A percentile compares a stretch with the other conserved stretches of the same genome.
Evolutionary conservation across 2,329 filamentous ascomycete species (phyloP).

Genomic region (Alternaria ventricosa): DNA sequence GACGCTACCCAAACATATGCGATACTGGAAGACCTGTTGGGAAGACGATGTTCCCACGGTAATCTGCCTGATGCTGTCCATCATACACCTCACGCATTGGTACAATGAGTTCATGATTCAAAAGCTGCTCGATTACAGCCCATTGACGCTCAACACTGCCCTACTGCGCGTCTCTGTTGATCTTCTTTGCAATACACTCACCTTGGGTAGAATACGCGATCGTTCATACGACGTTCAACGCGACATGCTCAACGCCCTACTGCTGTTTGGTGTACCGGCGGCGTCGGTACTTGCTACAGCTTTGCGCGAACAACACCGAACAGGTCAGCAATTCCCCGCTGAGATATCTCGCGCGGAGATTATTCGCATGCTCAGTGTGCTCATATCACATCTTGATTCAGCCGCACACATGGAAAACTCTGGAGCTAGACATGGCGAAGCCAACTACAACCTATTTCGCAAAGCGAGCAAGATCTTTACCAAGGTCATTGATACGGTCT

Average conservation of each 20-base stretch:
- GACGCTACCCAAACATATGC: slow-evolving; percentile 34
- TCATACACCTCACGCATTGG: slow-evolving; percentile 41
- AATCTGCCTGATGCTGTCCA: slow-evolving; percentile 44
- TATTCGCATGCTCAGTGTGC: slow-evolving; percentile 49
- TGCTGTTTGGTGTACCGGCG: slow-evolving; percentile 39
- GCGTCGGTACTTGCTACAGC: slow-evolving; percentile 39
- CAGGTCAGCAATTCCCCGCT: slow-evolving; percentile 36
- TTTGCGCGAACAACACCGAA: slow-evolving; percentile 37
- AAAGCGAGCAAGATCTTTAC: slow-evolving; percentile 41
- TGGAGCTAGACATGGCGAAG: slow-evolving; percentile 42
- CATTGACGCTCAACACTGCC: slow-evolving; percentile 30
- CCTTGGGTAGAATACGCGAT: slow-evolving; percentile 38
- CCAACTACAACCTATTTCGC: slow-evolving; percentile 43
- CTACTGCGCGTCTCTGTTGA: slow-evolving; percentile 36
- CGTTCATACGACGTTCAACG: slow-evolving; percentile 41
- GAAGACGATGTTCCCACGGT: slow-evolving; percentile 29
- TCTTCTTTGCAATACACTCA: slow-evolving; percentile 36
- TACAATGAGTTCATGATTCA: slow-evolving; percentile 48
- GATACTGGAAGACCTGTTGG: slow-evolving; percentile 41
- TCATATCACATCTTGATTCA: slow-evolving; percentile 50
- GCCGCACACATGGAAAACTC: slow-evolving; percentile 35
- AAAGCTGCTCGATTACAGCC: slow-evolving; percentile 37
- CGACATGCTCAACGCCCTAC: slow-evolving; percentile 36
- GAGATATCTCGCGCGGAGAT: slow-evolving; percentile 44
- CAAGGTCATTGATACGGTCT: slow-evolving; percentile 38